Evolutionary conservation across 768 basidiomycete genomes (phyloP), one percentile per base, ranked within the genome.

Genomic region (Mycena rebaudengoi): DNA sequence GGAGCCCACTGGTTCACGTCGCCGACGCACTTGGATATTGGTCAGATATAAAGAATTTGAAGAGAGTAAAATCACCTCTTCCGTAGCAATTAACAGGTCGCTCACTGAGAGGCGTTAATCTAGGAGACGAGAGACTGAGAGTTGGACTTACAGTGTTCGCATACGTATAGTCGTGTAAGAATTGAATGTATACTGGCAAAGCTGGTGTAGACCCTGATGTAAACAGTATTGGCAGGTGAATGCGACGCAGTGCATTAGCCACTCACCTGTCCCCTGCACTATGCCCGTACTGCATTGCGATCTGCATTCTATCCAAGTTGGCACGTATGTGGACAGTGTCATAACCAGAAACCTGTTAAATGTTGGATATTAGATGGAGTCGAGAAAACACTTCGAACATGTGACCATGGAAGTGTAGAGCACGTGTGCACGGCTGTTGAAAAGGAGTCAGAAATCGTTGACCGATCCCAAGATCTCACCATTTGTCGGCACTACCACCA

Each of bases 261-360:
- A 65, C 76, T 57, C 61, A 89, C 89, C 87, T 81, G 69, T 92
- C 89, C 14, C 89, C 89, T 10, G 89, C 86, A 65, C 87, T 87
- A 48, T 86, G 83, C 4, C 88, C 89, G 65, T 86, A 87, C 70
- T 88, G 86, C 28, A 88, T 75, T 10, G 89, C 88, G 69, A 87
- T 82, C 70, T 89, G 86, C 48, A 90, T 74, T 12, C 86, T 82
- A 13, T 83, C 80, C 14, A 90, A 72, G 69, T 88, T 89, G n/a
- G 83, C 79, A 18, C 89, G 85, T 21, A 90, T 79, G 68, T 91
- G 89, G 0, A 85, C 80, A 58, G 84, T 88, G 69, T 90, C 88
- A 69, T 86, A 92, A 0, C 87, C 87, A 4, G 90, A 87, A 7
- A 88, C n/a, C n/a, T n/a, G n/a, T n/a, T n/a, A n/a, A n/a, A n/a